Percentiles rank a stretch among this genome's conserved stretches.
These are phyloP conservation scores for Penicillium simplicissimum DNA, from an alignment of 495 filamentous ascomycete species.

Conservation along the genomic window DNA sequence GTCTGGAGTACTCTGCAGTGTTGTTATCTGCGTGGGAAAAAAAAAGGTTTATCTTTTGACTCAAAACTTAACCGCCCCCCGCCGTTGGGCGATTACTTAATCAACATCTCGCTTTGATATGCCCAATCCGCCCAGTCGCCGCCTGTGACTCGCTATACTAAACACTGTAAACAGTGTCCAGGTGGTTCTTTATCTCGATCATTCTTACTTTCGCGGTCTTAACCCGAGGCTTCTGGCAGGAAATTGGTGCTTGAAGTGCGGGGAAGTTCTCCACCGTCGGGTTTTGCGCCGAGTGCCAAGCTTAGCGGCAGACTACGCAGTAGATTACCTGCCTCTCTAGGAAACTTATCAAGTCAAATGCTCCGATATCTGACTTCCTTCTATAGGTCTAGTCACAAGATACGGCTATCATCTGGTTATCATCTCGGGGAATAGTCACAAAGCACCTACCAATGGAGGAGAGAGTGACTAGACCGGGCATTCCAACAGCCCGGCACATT, in stretches of 20 bases:
- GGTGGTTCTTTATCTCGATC: background rate
- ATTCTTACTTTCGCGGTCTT: background rate
- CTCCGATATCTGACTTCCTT: background rate
- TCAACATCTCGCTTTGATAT: slow-evolving; percentile 1
- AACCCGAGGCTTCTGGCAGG: background rate
- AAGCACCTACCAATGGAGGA: background rate
- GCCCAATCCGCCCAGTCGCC: background rate
- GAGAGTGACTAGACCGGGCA: background rate
- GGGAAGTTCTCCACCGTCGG: slow-evolving; percentile 5
- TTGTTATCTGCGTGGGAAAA: background rate
- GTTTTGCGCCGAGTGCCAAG: slow-evolving; percentile 7
- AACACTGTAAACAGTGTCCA: background rate
- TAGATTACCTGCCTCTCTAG: slow-evolving; percentile 10
- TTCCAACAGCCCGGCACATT: background rate
- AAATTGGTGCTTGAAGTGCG: slow-evolving; percentile 6
- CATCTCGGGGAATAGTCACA: background rate
- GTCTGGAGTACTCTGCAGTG: background rate
- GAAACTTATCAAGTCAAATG: slow-evolving; percentile 7
- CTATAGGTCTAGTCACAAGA: background rate
- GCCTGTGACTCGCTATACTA: background rate
- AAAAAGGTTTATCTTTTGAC: background rate
- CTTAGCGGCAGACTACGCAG: background rate
- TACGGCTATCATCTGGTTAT: background rate
- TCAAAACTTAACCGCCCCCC: background rate
- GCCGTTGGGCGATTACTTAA: background rate